Evolutionary conservation across 164 flowering plant genomes (phyloP).

Genomic region (Pachysandra terminalis): DNA sequence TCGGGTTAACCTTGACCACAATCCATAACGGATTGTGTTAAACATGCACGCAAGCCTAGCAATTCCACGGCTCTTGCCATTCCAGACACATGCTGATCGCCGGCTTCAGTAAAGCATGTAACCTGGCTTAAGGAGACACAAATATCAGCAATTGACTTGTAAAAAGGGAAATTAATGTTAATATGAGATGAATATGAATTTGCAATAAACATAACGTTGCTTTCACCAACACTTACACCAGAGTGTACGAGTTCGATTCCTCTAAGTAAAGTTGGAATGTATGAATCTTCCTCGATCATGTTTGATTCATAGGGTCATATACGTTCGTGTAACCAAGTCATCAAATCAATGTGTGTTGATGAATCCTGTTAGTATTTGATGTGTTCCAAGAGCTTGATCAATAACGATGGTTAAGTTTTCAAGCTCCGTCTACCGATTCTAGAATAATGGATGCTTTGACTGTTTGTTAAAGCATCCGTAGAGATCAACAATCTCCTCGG

Average conservation of each 20-base stretch:
- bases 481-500: conserved; percentile 47
- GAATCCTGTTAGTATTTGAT: conserved; percentile 40
- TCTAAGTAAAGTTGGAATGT: conserved; percentile 72
- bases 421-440: neutral
- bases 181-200: neutral
- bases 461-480: conserved; percentile 16
- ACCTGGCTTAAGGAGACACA: conserved; percentile 41
- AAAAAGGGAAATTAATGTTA: too few relatives aligned
- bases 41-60: too few relatives aligned
- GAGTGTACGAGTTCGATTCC: conserved; percentile 90
- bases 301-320: conserved; percentile 90
- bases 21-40: conserved; percentile 78
- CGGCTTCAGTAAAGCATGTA: conserved; percentile 96
- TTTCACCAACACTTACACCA: conserved; percentile 50
- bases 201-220: too few relatives aligned
- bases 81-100: conserved; percentile 92
- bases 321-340: too few relatives aligned
- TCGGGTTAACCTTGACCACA: conserved; percentile 74
- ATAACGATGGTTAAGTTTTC: neutral
- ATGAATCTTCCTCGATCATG: conserved; percentile 83
- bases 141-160: neutral
- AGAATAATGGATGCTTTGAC: neutral
- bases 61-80: too few relatives aligned
- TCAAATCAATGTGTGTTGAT: conserved; percentile 82
- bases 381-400: neutral